Evolutionary conservation across 805 yeast genomes (phyloP).

Genomic region (Komagataella populi): DNA sequence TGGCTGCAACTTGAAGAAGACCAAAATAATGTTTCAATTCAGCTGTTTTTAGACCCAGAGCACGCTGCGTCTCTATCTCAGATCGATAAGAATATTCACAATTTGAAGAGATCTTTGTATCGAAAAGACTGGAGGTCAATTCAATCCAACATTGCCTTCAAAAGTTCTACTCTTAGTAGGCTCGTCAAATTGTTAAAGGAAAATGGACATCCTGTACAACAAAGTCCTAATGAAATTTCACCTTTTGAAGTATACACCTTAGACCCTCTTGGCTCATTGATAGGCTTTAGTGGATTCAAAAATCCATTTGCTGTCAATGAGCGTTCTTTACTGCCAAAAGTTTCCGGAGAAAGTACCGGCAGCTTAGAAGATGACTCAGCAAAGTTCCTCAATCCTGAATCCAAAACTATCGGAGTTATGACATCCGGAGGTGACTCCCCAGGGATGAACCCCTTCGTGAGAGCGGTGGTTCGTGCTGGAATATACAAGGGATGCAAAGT

Average conservation of each 20-base stretch:
- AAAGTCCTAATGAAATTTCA: slow-evolving; percentile 55
- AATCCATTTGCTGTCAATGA: slow-evolving; percentile 33
- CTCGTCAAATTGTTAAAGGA: slow-evolving; percentile 21
- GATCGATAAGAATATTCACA: slow-evolving; percentile 9
- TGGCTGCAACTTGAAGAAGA: slow-evolving; percentile 19
- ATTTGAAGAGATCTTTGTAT: slow-evolving; percentile 13
- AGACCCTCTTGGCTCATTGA: slow-evolving; percentile 74
- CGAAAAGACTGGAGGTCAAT: slow-evolving; percentile 37
- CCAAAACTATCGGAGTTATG: slow-evolving; percentile 68
- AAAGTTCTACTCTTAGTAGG: slow-evolving; percentile 24
- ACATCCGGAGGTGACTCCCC: slow-evolving; percentile 99
- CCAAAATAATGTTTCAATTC: slow-evolving; percentile 12
- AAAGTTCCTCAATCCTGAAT: slow-evolving; percentile 3
- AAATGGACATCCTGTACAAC: slow-evolving; percentile 28
- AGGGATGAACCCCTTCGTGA: slow-evolving; percentile 94
- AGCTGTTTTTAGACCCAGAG: slow-evolving; percentile 11
- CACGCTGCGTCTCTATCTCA: slow-evolving; percentile 11
- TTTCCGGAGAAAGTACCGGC: neutral
- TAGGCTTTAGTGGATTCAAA: slow-evolving; percentile 61
- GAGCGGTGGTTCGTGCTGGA: slow-evolving; percentile 92
- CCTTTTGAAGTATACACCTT: slow-evolving; percentile 66
- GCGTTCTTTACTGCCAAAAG: neutral
- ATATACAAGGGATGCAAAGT: slow-evolving; percentile 81
- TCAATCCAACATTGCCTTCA: slow-evolving; percentile 30
- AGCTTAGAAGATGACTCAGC: neutral